Base-by-base conservation (phyloP, 2,329 filamentous ascomycete species). In the Diaporthe sp. region DNA sequence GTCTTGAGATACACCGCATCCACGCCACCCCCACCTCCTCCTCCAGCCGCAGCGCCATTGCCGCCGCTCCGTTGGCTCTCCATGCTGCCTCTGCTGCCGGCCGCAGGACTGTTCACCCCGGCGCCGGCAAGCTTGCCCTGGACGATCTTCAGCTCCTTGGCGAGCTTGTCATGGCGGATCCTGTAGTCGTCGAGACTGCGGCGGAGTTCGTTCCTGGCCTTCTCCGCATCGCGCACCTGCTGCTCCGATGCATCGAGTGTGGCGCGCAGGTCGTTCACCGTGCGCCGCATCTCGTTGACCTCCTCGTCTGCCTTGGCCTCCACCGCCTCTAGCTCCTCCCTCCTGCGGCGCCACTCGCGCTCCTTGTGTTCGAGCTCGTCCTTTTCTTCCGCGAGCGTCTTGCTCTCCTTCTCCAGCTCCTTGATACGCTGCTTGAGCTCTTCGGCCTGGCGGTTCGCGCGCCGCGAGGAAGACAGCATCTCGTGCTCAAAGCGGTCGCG, bases 401-500 rank as follows among this genome's bases (percentile, higher is more conserved):
- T 93, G 72, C 95, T 86, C 70, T 94, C 92, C 15, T 93, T 91
- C 84, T 98, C 96, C 0, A 95, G 91, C 77, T 98, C 96, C 9
- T 95, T 92, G 15, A 96, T 88, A 84, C 92, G 94, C 70, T 89
- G 88, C 83, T 93, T 95, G 53, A 98, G 87, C 79, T 98, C 96
- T 82, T 98, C 97, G 4, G 95, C 88, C 86, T 98, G 97, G 65
- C 96, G 90, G 9, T 94, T 91, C 76, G 93, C 92, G 58, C 94
- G 91, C 71, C 96, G 90, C 17, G 93, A 94, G 67, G 94, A 89
- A 0, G 92, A 94, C 80, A 92, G 95, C 3, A 95, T 92, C 84
- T 98, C 96, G 77, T 98, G 96, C 84, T 99, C 96, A 2, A 95
- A 93, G 3, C 95, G 92, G 82, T 99, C 97, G 25, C 97, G 92